phyloP scores from a whole-genome alignment of 495 filamentous ascomycete genomes.

The Mytilinidion resinicola region DNA sequence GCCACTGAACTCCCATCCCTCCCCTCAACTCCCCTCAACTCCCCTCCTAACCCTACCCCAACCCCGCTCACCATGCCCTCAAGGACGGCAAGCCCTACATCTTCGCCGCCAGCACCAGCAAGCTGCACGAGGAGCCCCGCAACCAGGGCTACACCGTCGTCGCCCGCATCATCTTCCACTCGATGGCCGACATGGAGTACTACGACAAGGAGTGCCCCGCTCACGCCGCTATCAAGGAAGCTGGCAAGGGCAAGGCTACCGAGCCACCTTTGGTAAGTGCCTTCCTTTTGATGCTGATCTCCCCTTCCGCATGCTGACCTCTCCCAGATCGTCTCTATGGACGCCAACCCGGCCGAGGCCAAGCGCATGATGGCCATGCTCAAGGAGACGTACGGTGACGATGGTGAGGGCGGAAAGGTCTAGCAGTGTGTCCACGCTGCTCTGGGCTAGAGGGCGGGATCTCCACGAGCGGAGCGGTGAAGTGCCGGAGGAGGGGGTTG shows the following conservation, averaged over 20 bases:
- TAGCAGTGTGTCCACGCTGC: no score
- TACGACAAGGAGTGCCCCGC: slow-evolving; percentile 61
- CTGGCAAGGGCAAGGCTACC: slow-evolving; percentile 29
- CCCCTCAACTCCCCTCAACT: neutral
- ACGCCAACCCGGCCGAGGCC: no score
- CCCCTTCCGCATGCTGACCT: no score
- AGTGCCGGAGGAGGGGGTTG: no score
- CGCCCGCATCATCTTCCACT: slow-evolving; percentile 54
- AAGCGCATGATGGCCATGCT: no score
- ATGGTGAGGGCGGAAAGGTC: no score
- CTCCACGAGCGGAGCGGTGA: no score
- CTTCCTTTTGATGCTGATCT: no score
- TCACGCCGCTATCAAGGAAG: slow-evolving; percentile 53
- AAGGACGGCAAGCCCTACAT: slow-evolving; percentile 67
- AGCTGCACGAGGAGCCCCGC: slow-evolving; percentile 46
- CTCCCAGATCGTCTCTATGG: no score
- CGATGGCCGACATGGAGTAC: slow-evolving; percentile 61
- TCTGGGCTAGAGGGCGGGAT: no score
- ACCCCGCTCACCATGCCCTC: neutral
- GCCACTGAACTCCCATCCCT: neutral
- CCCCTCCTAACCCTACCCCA: neutral
- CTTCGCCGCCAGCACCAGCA: slow-evolving; percentile 41
- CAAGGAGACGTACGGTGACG: no score
- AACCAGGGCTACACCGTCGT: slow-evolving; percentile 59
- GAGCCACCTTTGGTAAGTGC: slow-evolving; percentile 5